Evolutionary conservation across 1,139 yeast species (phyloP).

Genomic region (Trichomonascaceae sp.): DNA sequence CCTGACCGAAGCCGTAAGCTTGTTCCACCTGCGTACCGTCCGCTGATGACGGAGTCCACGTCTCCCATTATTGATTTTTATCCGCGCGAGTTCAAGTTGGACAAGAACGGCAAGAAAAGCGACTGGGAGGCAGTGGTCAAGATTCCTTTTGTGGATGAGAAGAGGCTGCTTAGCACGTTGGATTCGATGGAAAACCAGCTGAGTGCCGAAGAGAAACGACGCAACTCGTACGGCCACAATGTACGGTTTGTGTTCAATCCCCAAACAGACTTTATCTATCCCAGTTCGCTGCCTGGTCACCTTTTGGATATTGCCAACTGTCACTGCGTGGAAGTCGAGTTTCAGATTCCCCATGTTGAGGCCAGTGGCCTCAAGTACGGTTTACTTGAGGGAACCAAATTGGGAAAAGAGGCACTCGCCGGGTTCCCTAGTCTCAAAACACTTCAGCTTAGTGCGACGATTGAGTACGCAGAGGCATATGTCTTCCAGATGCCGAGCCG

Average conservation of each 20-base stretch:
- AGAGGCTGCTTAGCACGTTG: conserved; percentile 59
- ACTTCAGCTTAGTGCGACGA: conserved; percentile 43
- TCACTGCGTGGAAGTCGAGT: conserved; percentile 53
- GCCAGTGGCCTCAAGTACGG: conserved; percentile 38
- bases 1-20: conserved; percentile 82
- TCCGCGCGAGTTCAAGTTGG: conserved; percentile 80
- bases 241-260: conserved; percentile 63
- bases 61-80: conserved; percentile 88
- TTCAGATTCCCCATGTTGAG: conserved; percentile 20
- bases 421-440: conserved; percentile 83
- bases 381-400: conserved; percentile 50
- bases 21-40: conserved; percentile 67
- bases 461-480: conserved; percentile 50
- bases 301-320: conserved; percentile 70
- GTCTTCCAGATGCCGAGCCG: conserved; percentile 80
- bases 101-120: conserved; percentile 88
- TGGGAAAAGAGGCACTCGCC: conserved; percentile 61
- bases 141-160: conserved; percentile 82
- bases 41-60: conserved; percentile 74
- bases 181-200: conserved; percentile 45
- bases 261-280: conserved; percentile 54
- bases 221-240: conserved; percentile 67
- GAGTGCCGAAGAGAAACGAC: conserved; percentile 50
- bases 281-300: conserved; percentile 67
- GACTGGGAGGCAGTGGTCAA: conserved; percentile 99